phyloP scores from a whole-genome alignment of 768 basidiomycete species.

The Peribolospora baueri region DNA sequence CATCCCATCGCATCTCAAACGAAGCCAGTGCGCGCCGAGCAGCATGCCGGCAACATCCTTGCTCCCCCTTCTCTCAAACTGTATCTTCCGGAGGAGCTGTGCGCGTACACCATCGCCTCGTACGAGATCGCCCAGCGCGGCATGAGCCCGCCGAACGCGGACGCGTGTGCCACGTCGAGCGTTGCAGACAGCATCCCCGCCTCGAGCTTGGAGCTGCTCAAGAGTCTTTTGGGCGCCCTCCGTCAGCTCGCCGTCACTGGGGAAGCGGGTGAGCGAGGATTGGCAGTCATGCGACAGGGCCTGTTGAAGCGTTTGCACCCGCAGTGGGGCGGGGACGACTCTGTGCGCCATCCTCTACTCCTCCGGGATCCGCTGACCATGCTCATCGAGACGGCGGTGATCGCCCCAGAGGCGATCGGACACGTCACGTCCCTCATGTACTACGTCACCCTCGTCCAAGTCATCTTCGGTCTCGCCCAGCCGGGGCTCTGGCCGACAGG shows the following conservation, averaged over 20 bases:
- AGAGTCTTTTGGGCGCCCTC: conserved; percentile 47
- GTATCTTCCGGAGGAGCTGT: conserved; percentile 73
- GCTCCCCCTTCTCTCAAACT: conserved; percentile 14
- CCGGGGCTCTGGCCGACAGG: conserved; percentile 13
- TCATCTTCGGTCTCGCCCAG: conserved; percentile 63
- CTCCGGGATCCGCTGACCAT: conserved; percentile 74
- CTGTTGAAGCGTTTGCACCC: conserved; percentile 73
- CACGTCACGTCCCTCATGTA: conserved; percentile 73
- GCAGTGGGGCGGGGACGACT: conserved; percentile 72
- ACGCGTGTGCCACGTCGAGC: conserved; percentile 54
- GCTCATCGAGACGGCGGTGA: conserved; percentile 67
- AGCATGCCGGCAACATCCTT: conserved; percentile 36
- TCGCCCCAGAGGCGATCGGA: conserved; percentile 67
- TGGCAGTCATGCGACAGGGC: conserved; percentile 37
- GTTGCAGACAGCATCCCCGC: conserved; percentile 51
- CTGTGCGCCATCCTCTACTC: conserved; percentile 62
- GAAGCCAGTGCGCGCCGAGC: conserved; percentile 44
- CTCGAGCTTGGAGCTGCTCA: conserved; percentile 47
- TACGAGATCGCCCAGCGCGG: conserved; percentile 66
- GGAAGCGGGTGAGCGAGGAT: no score
- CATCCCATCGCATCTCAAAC: conserved; percentile 63
- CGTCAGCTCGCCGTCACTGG: conserved; percentile 29
- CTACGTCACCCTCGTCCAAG: conserved; percentile 68
- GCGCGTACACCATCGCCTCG: conserved; percentile 62
- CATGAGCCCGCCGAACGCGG: conserved; percentile 32